Evolutionary conservation across 2,329 filamentous ascomycete genomes (phyloP).

Genomic region (Colletotrichum sp.): DNA sequence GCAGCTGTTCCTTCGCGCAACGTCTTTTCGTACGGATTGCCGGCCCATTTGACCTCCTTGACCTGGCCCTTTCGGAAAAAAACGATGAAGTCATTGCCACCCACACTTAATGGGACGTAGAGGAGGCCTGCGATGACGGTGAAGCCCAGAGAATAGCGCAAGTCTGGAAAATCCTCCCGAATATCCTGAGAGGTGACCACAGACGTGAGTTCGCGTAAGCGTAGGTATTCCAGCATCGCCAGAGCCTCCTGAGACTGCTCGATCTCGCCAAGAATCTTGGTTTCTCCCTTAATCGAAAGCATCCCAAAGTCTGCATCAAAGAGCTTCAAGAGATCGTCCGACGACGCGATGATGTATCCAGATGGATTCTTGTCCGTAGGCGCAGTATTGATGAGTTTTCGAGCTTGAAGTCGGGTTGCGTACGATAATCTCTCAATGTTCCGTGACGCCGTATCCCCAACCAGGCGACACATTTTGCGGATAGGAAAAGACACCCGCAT

Average conservation of each 20-base stretch:
- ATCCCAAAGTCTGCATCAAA: constrained; percentile 90
- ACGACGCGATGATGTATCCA: constrained; percentile 89
- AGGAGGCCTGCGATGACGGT: constrained; percentile 78
- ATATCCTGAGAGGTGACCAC: constrained; percentile 83
- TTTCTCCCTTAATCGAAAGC: constrained; percentile 85
- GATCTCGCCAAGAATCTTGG: constrained; percentile 79
- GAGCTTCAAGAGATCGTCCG: constrained; percentile 80
- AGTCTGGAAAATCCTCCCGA: constrained; percentile 76
- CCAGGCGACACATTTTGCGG: constrained; percentile 86
- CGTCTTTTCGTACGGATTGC: constrained; percentile 83
- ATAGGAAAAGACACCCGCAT: constrained; percentile 95
- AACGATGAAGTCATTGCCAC: constrained; percentile 84
- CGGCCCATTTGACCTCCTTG: constrained; percentile 84
- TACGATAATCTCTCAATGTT: constrained; percentile 91
- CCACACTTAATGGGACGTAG: constrained; percentile 78
- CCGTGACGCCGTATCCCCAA: constrained; percentile 83
- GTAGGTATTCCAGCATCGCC: constrained; percentile 83
- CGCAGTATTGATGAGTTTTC: constrained; percentile 86
- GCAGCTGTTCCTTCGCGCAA: constrained; percentile 74
- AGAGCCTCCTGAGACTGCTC: constrained; percentile 83
- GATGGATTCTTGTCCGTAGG: constrained; percentile 83
- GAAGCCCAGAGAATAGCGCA: constrained; percentile 81
- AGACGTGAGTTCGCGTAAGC: constrained; percentile 74
- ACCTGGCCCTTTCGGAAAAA: constrained; percentile 84
- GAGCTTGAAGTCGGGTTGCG: constrained; percentile 80